Evolutionary conservation across 2,329 filamentous ascomycete species (phyloP), one percentile per base, ranked within the genome.

Genomic region (Ustilaginoidea virens): DNA sequence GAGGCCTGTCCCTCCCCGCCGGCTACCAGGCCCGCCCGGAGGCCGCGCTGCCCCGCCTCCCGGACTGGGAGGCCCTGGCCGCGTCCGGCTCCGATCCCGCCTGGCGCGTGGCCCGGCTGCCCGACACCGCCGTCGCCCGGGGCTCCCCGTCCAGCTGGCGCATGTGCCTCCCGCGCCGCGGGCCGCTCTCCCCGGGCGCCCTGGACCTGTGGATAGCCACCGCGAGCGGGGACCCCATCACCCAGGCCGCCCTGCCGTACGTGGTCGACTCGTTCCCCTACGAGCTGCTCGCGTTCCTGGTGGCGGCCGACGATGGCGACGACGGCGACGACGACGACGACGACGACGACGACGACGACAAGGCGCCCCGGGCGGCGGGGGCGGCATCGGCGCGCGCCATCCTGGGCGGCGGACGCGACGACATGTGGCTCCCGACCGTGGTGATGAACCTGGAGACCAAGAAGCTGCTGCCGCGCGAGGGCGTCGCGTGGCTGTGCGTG

Each of bases 381-480:
- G n/a, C n/a, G n/a, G n/a, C n/a, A n/a, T 20, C 19, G 7, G 19
- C 19, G 11, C 19, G 19, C 11, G 19, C 7, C 7, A 11, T 7
- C 19, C 7, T 11, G 11, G 19, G 11, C 7, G 19, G 7, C 19
- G 19, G 11, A 20, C 27, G 30, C 61, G 5, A 46, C 85, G 27
- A 47, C 5, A 71, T 71, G 39, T 85, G 79, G 80, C 82, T 81
- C 46, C 78, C 79, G 0, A 90, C 81, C 0, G 52, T 90, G 2
- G 55, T 75, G 15, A 51, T 90, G 44, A 85, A 81, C 45, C 42
- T 92, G 17, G 80, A 90, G 37, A 57, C 82, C 23, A 90, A 87
- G 57, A 80, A 75, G 46, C 48, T 61, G 4, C 47, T 92, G 24
- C 79, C 79, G 0, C 52, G 56, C 7, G 66, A 69, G 23, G 80